Evolutionary conservation across 169 alveolate species (phyloP).

Genomic region (Eimeria falciformis): DNA sequence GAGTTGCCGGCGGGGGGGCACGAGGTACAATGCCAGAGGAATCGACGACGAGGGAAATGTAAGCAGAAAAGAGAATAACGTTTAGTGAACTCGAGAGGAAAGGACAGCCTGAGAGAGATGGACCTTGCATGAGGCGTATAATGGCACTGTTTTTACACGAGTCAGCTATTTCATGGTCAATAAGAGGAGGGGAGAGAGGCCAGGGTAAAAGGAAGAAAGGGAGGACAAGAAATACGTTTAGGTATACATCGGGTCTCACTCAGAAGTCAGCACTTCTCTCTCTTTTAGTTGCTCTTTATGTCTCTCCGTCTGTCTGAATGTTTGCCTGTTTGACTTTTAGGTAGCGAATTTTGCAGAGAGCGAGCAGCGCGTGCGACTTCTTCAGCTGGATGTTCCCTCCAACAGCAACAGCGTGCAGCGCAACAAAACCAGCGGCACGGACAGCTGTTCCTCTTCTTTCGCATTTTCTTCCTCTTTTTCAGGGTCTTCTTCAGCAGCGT

Average conservation of each 20-base stretch:
- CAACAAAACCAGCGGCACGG: background rate
- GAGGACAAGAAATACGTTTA: background rate
- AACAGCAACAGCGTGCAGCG: background rate
- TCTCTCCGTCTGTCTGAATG: background rate
- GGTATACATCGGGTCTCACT: background rate
- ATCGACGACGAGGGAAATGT: conserved; percentile 85
- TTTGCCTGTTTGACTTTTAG: background rate
- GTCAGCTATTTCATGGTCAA: no score
- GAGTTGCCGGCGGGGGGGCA: conserved; percentile 85
- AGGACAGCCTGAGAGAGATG: background rate
- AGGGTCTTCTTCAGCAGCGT: background rate
- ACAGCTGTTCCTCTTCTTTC: background rate
- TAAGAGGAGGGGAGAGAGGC: no score
- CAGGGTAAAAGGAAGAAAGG: no score
- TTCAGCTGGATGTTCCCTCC: background rate
- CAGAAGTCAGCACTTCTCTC: background rate
- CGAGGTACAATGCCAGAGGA: conserved; percentile 86
- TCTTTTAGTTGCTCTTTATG: background rate
- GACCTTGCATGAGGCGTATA: no score
- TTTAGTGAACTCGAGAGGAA: no score
- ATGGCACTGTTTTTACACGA: no score
- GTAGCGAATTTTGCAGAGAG: conserved; percentile 74
- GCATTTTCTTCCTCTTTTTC: background rate
- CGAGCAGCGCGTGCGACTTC: conserved; percentile 74
- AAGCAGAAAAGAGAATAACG: no score